Evolutionary conservation across 2,329 filamentous ascomycete species (phyloP).

Genomic region (Ophiocordyceps camponoti-floridani): DNA sequence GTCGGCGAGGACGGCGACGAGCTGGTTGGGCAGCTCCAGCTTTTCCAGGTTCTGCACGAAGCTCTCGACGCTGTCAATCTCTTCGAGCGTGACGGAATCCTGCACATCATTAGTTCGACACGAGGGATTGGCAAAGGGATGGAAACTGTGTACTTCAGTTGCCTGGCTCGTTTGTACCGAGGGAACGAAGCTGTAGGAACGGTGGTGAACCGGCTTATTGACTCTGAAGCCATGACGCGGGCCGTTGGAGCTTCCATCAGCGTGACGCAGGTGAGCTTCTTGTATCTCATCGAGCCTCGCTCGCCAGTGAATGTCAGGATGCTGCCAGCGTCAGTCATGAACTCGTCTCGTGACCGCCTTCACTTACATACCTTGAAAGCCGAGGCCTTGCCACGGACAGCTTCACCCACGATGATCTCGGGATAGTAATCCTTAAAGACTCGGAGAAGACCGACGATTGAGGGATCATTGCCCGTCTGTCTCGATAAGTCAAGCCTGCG

Average conservation of each 20-base stretch:
- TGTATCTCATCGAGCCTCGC: slow-evolving; percentile 50
- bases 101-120: slow-evolving; percentile 13
- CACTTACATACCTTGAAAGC: slow-evolving; percentile 36
- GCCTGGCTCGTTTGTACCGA: slow-evolving; percentile 58
- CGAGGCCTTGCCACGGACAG: slow-evolving; percentile 39
- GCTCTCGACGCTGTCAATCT: slow-evolving; percentile 52
- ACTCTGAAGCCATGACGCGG: slow-evolving; percentile 42
- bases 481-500: slow-evolving; percentile 36
- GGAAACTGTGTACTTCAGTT: slow-evolving; percentile 48
- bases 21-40: slow-evolving; percentile 66
- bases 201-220: slow-evolving; percentile 22
- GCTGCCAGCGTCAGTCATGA: slow-evolving; percentile 21
- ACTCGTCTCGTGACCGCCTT: too few relatives aligned
- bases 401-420: slow-evolving; percentile 64
- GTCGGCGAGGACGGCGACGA: slow-evolving; percentile 60
- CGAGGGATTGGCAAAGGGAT: too few relatives aligned
- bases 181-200: slow-evolving; percentile 32
- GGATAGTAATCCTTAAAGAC: slow-evolving; percentile 88
- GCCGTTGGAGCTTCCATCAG: slow-evolving; percentile 15
- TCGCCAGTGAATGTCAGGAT: slow-evolving; percentile 63
- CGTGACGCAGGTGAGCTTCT: slow-evolving; percentile 31
- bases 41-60: slow-evolving; percentile 60
- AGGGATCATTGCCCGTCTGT: slow-evolving; percentile 53
- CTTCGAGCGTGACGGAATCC: slow-evolving; percentile 53
- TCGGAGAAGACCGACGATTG: slow-evolving; percentile 54